Evolutionary conservation across 164 flowering plant species (phyloP), one percentile per base, ranked within the genome.

Genomic region (Stephania japonica): DNA sequence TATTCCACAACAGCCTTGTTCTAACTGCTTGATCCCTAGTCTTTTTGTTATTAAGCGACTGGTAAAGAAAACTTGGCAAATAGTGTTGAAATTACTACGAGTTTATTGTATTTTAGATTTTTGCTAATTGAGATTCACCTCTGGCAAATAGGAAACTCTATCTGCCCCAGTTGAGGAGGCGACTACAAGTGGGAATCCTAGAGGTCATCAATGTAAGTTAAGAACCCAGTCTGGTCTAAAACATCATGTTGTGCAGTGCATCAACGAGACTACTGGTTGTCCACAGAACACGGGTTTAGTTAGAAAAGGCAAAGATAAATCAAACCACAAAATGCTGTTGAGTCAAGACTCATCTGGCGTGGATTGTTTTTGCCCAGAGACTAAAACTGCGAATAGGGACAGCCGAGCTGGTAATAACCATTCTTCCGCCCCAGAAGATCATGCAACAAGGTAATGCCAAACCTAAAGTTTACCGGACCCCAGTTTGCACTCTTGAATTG

Each of bases 281-380:
- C 38, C 77, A 65, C 19, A 24, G 24, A 73, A 72, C 53, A 72
- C 63, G 38, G 76, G 73, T 50, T 68, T 72, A 67, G 70, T 56
- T 6, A 70, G 67, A 27, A 78, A 77, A 71, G 42, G 59, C 7
- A 83, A 80, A 67, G 81, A 79, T 43, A 26, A 44, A 64, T 23
- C 59, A 13, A 65, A 68, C 43, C 75, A 59, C 66, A 38, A 71
- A 42, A 68, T 75, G 21, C 75, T 76, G 75, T 72, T 81, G 70
- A 80, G 81, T 72, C 77, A 78, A 65, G 74, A 84, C 73, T 75
- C 83, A 7, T 26, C 71, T 68, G 69, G 75, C 42, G 70, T 68
- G 12, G 75, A 64, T 59, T 71, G 66, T 64, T 70, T 73, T 23
- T 26, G 59, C 26, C 23, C 72, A 7, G 24, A 68, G 71, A 62